Conservation (phyloP, 768 basidiomycete genomes). For the Pulveroboletus frians region DNA sequence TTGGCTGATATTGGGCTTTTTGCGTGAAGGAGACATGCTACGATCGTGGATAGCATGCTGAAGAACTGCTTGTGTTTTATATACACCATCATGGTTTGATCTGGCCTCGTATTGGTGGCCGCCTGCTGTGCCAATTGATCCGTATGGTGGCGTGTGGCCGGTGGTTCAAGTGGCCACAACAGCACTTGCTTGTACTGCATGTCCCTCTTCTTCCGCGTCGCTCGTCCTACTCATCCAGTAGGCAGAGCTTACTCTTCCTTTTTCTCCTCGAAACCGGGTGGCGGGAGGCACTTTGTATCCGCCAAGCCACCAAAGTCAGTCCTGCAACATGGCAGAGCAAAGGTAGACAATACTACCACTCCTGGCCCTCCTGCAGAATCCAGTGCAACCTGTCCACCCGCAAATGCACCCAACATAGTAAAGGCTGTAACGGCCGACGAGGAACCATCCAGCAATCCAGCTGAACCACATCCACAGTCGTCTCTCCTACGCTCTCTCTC, state of each 20-base stretch:
- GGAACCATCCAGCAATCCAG: slow-evolving; percentile 22
- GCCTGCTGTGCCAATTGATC: background rate
- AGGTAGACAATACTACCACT: slow-evolving; percentile 36
- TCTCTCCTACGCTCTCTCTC: slow-evolving; percentile 10
- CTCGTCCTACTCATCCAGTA: slow-evolving; percentile 42
- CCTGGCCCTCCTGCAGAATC: slow-evolving; percentile 28
- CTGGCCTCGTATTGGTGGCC: background rate
- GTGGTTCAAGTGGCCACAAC: background rate
- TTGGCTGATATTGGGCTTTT: background rate
- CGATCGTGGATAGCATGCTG: background rate
- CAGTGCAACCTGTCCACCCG: slow-evolving; percentile 11
- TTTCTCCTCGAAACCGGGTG: slow-evolving; percentile 75
- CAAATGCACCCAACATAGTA: slow-evolving; percentile 9
- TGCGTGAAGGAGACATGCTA: slow-evolving; percentile 8
- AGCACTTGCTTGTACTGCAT: slow-evolving; percentile 28
- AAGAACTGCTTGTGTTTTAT: background rate
- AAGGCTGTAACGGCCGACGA: slow-evolving; percentile 25
- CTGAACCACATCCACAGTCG: slow-evolving; percentile 18
- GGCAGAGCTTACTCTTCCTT: slow-evolving; percentile 70
- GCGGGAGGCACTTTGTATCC: slow-evolving; percentile 68
- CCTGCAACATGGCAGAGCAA: slow-evolving; percentile 36
- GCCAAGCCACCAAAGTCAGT: slow-evolving; percentile 57
- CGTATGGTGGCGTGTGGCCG: slow-evolving; percentile 1
- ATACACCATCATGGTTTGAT: background rate
- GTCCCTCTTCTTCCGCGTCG: slow-evolving; percentile 48